Percentiles rank a stretch among this genome's conserved stretches.
These are phyloP conservation scores for Tilletia caries DNA, from an alignment of 1,284 basidiomycete genomes.

Conservation along the genomic window DNA sequence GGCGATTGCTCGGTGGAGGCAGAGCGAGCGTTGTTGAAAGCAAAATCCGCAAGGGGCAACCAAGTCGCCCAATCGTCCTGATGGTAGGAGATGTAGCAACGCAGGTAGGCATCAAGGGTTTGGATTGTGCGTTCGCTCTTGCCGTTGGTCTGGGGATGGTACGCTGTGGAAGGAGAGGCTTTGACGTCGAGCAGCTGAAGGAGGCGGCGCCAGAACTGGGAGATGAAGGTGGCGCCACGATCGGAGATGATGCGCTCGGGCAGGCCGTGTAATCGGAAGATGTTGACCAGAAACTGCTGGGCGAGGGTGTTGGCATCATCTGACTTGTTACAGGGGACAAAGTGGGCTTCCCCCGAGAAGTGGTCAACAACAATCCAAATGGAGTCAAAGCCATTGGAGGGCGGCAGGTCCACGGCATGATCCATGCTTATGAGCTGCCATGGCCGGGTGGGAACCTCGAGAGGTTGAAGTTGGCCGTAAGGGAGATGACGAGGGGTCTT, in stretches of 20 bases:
- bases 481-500: constrained; percentile 47
- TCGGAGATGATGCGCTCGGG: constrained; percentile 54
- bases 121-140: constrained; percentile 57
- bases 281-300: constrained; percentile 32
- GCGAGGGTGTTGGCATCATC: constrained; percentile 48
- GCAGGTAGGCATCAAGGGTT: constrained; percentile 48
- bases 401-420: constrained; percentile 55
- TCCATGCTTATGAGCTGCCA: constrained; percentile 59
- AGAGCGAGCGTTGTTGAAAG: constrained; percentile 12
- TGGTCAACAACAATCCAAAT: constrained; percentile 56
- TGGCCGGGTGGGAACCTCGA: constrained; percentile 52
- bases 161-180: constrained; percentile 46
- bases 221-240: constrained; percentile 36
- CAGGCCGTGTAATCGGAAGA: constrained; percentile 53
- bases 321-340: constrained; percentile 61
- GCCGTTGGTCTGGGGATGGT: constrained; percentile 56
- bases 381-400: constrained; percentile 51
- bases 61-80: constrained; percentile 24
- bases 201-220: constrained; percentile 48
- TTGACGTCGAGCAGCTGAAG: constrained; percentile 33
- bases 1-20: constrained; percentile 13
- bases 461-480: constrained; percentile 54
- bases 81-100: constrained; percentile 25
- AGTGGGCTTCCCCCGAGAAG: constrained; percentile 51
- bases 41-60: constrained; percentile 13